Conservation (phyloP, 202 grass and related monocot species). For the Panicum virgatum region DNA sequence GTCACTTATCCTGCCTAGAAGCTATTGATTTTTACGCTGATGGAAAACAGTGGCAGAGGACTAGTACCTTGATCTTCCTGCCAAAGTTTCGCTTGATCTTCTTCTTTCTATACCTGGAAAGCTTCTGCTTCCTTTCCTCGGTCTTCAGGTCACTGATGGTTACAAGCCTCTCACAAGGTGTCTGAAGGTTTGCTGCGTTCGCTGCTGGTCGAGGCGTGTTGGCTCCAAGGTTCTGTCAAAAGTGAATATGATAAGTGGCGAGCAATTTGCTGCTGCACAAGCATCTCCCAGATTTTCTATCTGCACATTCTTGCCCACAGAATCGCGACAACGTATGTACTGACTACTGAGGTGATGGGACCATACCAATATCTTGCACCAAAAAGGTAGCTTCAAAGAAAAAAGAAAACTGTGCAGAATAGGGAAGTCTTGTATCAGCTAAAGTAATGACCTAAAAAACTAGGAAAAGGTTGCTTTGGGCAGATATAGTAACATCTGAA, state of each 20-base stretch:
- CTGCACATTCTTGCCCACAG: neutral
- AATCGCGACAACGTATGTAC: neutral
- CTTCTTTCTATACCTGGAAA: conserved; percentile 96
- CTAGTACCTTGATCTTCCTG: conserved; percentile 95
- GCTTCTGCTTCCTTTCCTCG: conserved; percentile 93
- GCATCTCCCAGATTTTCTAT: neutral
- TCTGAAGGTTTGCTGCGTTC: conserved; percentile 34
- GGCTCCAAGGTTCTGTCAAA: conserved; percentile 69
- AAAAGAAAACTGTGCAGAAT: neutral
- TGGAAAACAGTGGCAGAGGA: neutral
- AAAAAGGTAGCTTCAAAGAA: conserved; percentile 16
- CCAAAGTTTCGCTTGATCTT: conserved; percentile 94
- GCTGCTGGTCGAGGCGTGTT: conserved; percentile 59
- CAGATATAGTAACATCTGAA: conserved; percentile 39
- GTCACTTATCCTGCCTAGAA: neutral
- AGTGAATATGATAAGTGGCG: conserved; percentile 2
- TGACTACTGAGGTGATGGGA: neutral
- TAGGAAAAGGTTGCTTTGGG: conserved; percentile 26
- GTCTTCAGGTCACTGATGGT: conserved; percentile 78
- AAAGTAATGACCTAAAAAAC: conserved; percentile 26
- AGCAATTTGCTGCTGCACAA: neutral
- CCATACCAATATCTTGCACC: conserved; percentile 12
- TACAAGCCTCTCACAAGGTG: conserved; percentile 69
- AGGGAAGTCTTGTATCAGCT: conserved; percentile 23
- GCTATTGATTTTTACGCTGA: neutral